These are phyloP conservation scores for Silene noctiflora DNA, from an alignment of 179 eudicot species.

Conservation along the genomic window DNA sequence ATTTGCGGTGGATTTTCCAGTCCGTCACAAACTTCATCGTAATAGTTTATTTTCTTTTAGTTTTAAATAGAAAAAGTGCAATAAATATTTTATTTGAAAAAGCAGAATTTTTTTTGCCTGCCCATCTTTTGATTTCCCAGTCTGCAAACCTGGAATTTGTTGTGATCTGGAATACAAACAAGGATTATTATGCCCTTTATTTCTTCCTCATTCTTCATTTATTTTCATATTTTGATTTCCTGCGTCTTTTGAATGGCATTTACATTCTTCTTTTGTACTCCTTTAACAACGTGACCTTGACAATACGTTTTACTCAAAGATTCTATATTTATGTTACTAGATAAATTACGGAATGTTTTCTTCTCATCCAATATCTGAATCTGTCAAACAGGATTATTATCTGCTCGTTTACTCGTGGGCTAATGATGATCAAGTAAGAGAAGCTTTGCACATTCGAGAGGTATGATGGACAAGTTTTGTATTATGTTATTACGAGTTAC, in stretches of 20 bases:
- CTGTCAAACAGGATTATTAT: constrained; percentile 6
- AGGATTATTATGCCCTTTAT: too few relatives aligned
- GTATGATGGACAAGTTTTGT: constrained; percentile 7
- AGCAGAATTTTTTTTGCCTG: too few relatives aligned
- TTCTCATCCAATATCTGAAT: background rate
- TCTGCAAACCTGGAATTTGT: too few relatives aligned
- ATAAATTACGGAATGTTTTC: background rate
- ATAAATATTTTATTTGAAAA: too few relatives aligned
- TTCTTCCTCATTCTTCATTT: background rate
- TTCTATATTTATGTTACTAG: background rate
- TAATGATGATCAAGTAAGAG: constrained; percentile 6
- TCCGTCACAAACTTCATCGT: too few relatives aligned
- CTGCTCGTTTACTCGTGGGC: constrained; percentile 9
- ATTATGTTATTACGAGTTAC: background rate
- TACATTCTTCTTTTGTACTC: background rate
- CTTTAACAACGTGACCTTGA: background rate
- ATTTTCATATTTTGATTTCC: background rate
- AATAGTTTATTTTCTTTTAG: too few relatives aligned
- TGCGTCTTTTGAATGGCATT: background rate
- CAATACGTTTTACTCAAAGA: background rate
- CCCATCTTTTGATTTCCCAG: too few relatives aligned
- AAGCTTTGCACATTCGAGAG: constrained; percentile 20
- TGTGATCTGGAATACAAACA: too few relatives aligned
- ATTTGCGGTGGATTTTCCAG: too few relatives aligned
- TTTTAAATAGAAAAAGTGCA: too few relatives aligned